Base-by-base conservation (phyloP, 2,329 filamentous ascomycete genomes). In the Sporothrix humicola region DNA sequence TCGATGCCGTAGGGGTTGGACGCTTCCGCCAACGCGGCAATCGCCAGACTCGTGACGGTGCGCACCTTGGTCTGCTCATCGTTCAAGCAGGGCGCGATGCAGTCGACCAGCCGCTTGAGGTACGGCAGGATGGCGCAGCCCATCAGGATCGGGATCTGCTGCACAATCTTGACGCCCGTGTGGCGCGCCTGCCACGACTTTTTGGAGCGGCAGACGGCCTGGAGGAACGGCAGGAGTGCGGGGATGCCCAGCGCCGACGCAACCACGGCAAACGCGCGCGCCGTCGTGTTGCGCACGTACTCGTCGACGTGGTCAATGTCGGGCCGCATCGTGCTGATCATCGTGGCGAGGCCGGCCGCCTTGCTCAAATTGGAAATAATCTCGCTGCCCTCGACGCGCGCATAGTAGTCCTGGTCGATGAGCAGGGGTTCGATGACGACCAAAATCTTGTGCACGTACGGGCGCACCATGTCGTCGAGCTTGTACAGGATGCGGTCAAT, bases 381-480 rank as follows among this genome's bases (percentile, higher is more conserved):
- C 82, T 99, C 96, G 78, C 96, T 93, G 82, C 96, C 96, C 82
- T 99, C 96, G 5, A 99, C 96, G 81, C 96, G 92, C 58, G 97
- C 96, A 82, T 99, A 99, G 84, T 99, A 99, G 83, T 99, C 97
- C 84, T 99, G 96, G 80, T 99, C 97, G 79, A 99, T 99, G 77
- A 99, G 92, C 69, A 99, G 87, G n/a, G 96, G 96, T 82, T 99
- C 97, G 78, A 99, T 99, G 80, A 99, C 96, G 71, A 99, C 96
- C 73, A 99, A 84, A 76, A 99, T 99, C 85, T 98, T 98, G 85
- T 99, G 97, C 17, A 97, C 95, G 77, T 95, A 99, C 26, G 96
- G 96, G 56, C 96, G 90, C 72, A 99, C 96, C 77, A 98, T 88
- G 79, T 99, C 96, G 81, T 98, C 96, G 31, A 99, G 90, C 85